phyloP scores from a whole-genome alignment of 331 rosid species.

The Malus hybrid region DNA sequence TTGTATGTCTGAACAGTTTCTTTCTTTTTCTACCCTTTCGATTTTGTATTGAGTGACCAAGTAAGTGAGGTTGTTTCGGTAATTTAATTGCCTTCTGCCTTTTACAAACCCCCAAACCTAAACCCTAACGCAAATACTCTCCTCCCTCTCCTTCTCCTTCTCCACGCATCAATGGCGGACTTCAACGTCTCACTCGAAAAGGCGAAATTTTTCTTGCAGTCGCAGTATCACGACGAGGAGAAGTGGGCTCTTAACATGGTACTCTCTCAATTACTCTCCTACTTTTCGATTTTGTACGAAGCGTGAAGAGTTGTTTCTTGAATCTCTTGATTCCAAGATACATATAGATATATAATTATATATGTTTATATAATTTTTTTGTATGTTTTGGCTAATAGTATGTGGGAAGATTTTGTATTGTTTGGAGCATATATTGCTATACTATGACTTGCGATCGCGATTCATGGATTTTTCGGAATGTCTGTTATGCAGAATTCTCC shows the following conservation, averaged over 20 bases:
- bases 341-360: too few species aligned
- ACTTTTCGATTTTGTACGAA: background rate
- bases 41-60: too few species aligned
- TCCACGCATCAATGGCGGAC: conserved; percentile 47
- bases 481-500: too few species aligned
- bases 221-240: conserved; percentile 70
- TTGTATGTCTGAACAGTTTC: too few species aligned
- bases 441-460: background rate
- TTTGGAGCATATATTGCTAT: background rate
- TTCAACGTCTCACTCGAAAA: conserved; percentile 41
- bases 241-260: conserved; percentile 90
- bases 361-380: background rate
- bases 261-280: background rate
- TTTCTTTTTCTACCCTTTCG: too few species aligned
- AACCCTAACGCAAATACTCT: background rate
- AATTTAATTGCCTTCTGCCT: background rate
- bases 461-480: background rate
- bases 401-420: background rate
- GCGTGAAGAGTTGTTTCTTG: background rate
- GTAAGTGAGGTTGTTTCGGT: background rate
- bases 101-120: conserved; percentile 26
- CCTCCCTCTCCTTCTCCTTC: background rate
- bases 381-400: background rate
- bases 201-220: conserved; percentile 41
- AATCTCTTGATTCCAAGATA: background rate